phyloP scores from a whole-genome alignment of 805 yeast genomes.

The Grigorovia transvaalensis region DNA sequence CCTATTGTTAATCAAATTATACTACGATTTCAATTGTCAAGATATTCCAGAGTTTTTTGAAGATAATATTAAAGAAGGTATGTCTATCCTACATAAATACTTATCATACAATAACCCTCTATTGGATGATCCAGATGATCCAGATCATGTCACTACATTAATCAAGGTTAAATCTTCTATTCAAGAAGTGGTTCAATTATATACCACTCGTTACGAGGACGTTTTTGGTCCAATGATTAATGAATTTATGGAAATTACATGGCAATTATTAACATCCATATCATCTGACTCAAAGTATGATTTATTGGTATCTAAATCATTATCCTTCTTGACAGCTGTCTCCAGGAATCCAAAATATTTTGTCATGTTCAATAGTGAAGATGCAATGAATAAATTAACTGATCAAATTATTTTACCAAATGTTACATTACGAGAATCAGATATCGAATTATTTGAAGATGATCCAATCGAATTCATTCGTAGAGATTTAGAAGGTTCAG shows the following conservation, averaged over 20 bases:
- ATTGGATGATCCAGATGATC: slow-evolving; percentile 43
- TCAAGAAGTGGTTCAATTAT: slow-evolving; percentile 74
- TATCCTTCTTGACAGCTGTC: slow-evolving; percentile 74
- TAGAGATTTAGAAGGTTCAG: slow-evolving; percentile 91
- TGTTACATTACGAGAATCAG: slow-evolving; percentile 72
- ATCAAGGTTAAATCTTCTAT: slow-evolving; percentile 71
- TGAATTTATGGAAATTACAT: slow-evolving; percentile 68
- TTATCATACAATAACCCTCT: slow-evolving; percentile 48
- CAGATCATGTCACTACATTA: slow-evolving; percentile 56
- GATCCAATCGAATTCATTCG: slow-evolving; percentile 92
- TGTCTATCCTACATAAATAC: slow-evolving; percentile 76
- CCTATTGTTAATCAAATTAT: slow-evolving; percentile 64
- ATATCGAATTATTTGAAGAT: slow-evolving; percentile 90
- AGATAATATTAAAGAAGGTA: slow-evolving; percentile 68
- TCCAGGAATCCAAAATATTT: slow-evolving; percentile 59
- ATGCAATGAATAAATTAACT: slow-evolving; percentile 61
- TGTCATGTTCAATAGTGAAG: slow-evolving; percentile 51
- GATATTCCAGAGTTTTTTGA: slow-evolving; percentile 98
- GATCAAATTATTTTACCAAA: slow-evolving; percentile 84
- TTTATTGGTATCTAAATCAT: slow-evolving; percentile 67
- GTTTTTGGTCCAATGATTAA: slow-evolving; percentile 73
- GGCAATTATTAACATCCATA: slow-evolving; percentile 60
- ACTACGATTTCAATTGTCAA: slow-evolving; percentile 91
- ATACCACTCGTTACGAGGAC: slow-evolving; percentile 86
- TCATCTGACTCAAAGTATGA: slow-evolving; percentile 74